Evolutionary conservation across 352 stramenopile genomes (phyloP).

Genomic region (Elongisporangium undulatum): DNA sequence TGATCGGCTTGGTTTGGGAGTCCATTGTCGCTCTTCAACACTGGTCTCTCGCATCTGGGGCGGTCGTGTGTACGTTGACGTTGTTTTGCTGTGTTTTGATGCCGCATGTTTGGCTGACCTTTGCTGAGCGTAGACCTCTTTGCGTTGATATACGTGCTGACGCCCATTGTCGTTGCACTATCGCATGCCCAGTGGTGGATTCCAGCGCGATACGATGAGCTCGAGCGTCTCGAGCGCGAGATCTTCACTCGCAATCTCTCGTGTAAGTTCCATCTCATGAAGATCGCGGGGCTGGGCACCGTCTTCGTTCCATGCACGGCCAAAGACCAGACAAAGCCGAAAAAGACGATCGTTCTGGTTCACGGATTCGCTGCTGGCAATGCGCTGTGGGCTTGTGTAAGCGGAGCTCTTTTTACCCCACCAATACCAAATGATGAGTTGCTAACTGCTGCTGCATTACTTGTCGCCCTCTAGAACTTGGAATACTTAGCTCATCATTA

Average conservation of each 20-base stretch:
- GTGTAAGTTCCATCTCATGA: slow-evolving; percentile 37
- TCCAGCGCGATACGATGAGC: slow-evolving; percentile 34
- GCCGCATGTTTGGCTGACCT: neutral
- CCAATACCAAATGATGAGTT: neutral
- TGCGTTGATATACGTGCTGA: slow-evolving; percentile 22
- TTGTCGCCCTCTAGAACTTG: slow-evolving; percentile 37
- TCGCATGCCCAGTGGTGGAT: slow-evolving; percentile 42
- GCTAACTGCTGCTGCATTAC: neutral
- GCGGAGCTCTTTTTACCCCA: slow-evolving; percentile 12
- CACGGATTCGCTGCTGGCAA: slow-evolving; percentile 66
- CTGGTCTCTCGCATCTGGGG: slow-evolving; percentile 20
- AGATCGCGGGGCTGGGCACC: slow-evolving; percentile 55
- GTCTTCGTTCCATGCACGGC: slow-evolving; percentile 49
- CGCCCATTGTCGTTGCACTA: slow-evolving; percentile 26
- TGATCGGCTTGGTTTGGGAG: slow-evolving; percentile 22
- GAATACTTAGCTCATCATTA: slow-evolving; percentile 50
- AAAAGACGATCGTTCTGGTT: slow-evolving; percentile 49
- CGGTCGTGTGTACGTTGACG: slow-evolving; percentile 24
- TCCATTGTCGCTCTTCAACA: slow-evolving; percentile 22
- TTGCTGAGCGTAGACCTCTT: slow-evolving; percentile 13
- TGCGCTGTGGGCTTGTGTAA: slow-evolving; percentile 59
- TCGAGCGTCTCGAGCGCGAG: slow-evolving; percentile 43
- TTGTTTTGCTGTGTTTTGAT: slow-evolving; percentile 1
- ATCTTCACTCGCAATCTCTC: slow-evolving; percentile 39
- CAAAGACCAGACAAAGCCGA: slow-evolving; percentile 7